phyloP scores from a whole-genome alignment of 164 flowering plant species.

The Kalanchoe fedtschenkoi region DNA sequence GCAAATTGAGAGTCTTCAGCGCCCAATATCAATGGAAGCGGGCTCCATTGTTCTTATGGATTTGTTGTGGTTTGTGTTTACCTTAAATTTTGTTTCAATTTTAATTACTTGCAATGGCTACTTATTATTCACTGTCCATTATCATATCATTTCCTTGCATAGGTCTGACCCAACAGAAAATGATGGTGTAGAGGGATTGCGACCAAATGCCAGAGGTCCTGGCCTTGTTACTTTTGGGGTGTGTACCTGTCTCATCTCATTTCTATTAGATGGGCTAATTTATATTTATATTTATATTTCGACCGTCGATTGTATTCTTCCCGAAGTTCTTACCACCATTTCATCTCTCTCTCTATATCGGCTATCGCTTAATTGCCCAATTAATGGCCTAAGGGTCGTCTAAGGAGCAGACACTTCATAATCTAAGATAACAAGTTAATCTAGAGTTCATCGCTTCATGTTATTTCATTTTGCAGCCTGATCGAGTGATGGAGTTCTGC shows the following conservation, averaged over 20 bases:
- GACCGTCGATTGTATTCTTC: background rate
- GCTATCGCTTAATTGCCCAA: background rate
- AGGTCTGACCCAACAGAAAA: constrained; percentile 99
- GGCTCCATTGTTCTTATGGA: constrained; percentile 99
- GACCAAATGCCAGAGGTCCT: constrained; percentile 99
- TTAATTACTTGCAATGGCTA: background rate
- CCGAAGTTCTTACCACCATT: background rate
- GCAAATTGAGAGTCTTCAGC: constrained; percentile 88
- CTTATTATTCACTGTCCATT: constrained; percentile 4
- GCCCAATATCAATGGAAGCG: constrained; percentile 98
- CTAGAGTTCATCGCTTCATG: background rate
- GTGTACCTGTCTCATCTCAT: constrained; percentile 13
- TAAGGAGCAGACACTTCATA: too few relatives aligned
- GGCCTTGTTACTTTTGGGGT: constrained; percentile 99
- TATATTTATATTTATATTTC: background rate
- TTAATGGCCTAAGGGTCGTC: too few relatives aligned
- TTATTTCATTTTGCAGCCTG: constrained; percentile 61
- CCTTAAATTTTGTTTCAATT: background rate
- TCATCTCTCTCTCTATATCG: background rate
- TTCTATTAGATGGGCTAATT: background rate
- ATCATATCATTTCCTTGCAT: constrained; percentile 10
- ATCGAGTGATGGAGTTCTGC: constrained; percentile 99
- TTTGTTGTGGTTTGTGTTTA: constrained; percentile 63
- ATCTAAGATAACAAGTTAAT: too few relatives aligned
- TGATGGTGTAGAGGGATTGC: constrained; percentile 97